Evolutionary conservation across 345 rosid species (phyloP).

Genomic region (Gossypium stocksii): DNA sequence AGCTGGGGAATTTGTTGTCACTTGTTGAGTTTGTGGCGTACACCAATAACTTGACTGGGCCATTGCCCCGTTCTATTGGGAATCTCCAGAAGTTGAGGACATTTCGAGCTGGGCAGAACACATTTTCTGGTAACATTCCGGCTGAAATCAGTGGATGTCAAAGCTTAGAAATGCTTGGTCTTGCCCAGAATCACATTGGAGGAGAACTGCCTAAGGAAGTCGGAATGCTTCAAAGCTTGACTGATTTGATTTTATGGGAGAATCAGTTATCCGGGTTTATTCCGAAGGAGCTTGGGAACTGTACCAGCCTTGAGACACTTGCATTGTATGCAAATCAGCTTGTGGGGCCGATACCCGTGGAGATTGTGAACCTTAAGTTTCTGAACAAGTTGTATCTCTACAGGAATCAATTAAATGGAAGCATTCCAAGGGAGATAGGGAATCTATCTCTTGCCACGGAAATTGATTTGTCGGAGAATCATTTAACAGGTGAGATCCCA

Average conservation of each 20-base stretch:
- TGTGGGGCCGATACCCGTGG: constrained; percentile 59
- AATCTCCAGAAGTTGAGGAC: constrained; percentile 48
- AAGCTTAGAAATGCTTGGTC: constrained; percentile 64
- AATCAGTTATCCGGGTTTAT: constrained; percentile 63
- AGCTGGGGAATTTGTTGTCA: constrained; percentile 56
- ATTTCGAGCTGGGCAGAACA: constrained; percentile 78
- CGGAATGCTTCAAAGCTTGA: constrained; percentile 61
- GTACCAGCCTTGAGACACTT: constrained; percentile 51
- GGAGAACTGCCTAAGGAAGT: constrained; percentile 74
- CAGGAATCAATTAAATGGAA: constrained; percentile 75
- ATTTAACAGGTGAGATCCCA: constrained; percentile 69
- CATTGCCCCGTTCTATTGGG: constrained; percentile 79
- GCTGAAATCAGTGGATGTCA: constrained; percentile 64
- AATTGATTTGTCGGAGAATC: constrained; percentile 88
- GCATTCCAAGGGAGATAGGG: constrained; percentile 76
- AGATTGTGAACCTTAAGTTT: constrained; percentile 66
- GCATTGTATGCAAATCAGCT: constrained; percentile 74
- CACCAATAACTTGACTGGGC: constrained; percentile 73
- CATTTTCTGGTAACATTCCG: constrained; percentile 70
- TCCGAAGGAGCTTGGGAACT: constrained; percentile 75
- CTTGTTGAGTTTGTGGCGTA: constrained; percentile 68
- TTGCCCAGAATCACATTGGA: constrained; percentile 71
- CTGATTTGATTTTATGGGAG: constrained; percentile 65
- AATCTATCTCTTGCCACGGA: constrained; percentile 62
- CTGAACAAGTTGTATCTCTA: constrained; percentile 71